Evolutionary conservation across 1,139 yeast genomes (phyloP).

Genomic region (Zygoascus meyerae): DNA sequence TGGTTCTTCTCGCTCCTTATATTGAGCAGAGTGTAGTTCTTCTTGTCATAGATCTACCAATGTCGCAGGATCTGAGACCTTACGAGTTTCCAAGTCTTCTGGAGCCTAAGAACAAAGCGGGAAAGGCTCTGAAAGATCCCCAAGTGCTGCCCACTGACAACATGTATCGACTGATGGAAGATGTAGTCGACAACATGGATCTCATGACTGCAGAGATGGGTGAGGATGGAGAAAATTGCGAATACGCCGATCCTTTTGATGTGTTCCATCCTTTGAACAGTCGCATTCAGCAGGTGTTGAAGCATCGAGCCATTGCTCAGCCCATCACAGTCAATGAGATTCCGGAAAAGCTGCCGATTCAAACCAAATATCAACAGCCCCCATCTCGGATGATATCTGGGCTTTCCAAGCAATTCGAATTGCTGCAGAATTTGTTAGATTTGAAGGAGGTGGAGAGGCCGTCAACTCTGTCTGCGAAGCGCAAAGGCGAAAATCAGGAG

Average conservation of each 20-base stretch:
- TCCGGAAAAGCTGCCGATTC: slow-evolving; percentile 20
- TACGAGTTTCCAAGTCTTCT: slow-evolving; percentile 54
- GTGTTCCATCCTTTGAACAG: slow-evolving; percentile 30
- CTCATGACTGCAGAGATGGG: slow-evolving; percentile 25
- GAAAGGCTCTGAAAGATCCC: slow-evolving; percentile 20
- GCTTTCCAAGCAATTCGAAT: slow-evolving; percentile 19
- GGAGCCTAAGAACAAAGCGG: slow-evolving; percentile 34
- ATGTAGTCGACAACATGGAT: slow-evolving; percentile 38
- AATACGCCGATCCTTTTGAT: slow-evolving; percentile 21
- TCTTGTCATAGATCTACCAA: slow-evolving; percentile 54
- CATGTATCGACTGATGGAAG: slow-evolving; percentile 38
- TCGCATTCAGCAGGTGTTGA: slow-evolving; percentile 29
- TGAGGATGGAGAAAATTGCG: slow-evolving; percentile 19
- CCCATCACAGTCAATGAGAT: slow-evolving; percentile 18
- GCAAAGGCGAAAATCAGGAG: slow-evolving; percentile 14
- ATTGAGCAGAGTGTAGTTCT: slow-evolving; percentile 27
- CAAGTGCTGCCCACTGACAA: slow-evolving; percentile 30
- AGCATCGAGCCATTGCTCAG: slow-evolving; percentile 28
- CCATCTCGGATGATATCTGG: slow-evolving; percentile 16
- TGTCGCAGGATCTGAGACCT: slow-evolving; percentile 66
- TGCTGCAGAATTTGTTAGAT: slow-evolving; percentile 22
- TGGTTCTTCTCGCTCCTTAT: slow-evolving; percentile 55
- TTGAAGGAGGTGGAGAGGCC: slow-evolving; percentile 18
- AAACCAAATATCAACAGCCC: slow-evolving; percentile 19
- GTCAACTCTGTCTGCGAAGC: slow-evolving; percentile 4